A percentile compares a stretch with the other conserved stretches of the same genome.
Evolutionary conservation across 176 grass and related monocot genomes (phyloP).

Genomic region (Lolium multiflorum): DNA sequence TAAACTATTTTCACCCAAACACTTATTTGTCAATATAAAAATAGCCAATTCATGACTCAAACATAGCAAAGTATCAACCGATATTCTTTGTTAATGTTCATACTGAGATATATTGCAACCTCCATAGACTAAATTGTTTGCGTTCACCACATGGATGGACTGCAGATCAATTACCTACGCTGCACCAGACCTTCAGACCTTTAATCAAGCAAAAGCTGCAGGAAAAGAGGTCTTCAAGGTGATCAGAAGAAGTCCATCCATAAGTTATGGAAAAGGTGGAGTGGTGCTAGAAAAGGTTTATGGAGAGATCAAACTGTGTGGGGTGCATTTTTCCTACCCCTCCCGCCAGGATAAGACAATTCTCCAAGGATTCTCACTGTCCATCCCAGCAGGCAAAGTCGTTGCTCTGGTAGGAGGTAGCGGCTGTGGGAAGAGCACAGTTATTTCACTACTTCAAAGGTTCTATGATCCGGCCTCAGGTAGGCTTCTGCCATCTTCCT

Average conservation of each 20-base stretch:
- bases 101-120: neutral
- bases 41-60: neutral
- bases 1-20: neutral
- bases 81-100: neutral
- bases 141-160: slow-evolving; percentile 29
- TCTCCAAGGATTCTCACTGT: slow-evolving; percentile 56
- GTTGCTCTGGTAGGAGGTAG: slow-evolving; percentile 55
- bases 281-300: slow-evolving; percentile 36
- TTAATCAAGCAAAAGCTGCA: slow-evolving; percentile 59
- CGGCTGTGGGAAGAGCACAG: slow-evolving; percentile 63
- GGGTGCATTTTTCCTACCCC: slow-evolving; percentile 55
- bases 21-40: slow-evolving; percentile 5
- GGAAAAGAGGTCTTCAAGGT: slow-evolving; percentile 56
- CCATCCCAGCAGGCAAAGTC: slow-evolving; percentile 49
- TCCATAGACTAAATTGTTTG: slow-evolving; percentile 10
- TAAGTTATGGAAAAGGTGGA: slow-evolving; percentile 49
- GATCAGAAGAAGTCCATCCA: slow-evolving; percentile 46
- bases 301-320: slow-evolving; percentile 45
- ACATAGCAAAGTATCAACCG: slow-evolving; percentile 10
- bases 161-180: slow-evolving; percentile 71
- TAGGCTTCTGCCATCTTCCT: slow-evolving; percentile 31
- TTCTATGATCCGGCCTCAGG: slow-evolving; percentile 60
- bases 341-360: slow-evolving; percentile 51
- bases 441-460: slow-evolving; percentile 57
- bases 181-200: slow-evolving; percentile 63